Evolutionary conservation across 805 yeast species (phyloP), one percentile per base, ranked within the genome.

Genomic region (Hanseniaspora taiwanica): DNA sequence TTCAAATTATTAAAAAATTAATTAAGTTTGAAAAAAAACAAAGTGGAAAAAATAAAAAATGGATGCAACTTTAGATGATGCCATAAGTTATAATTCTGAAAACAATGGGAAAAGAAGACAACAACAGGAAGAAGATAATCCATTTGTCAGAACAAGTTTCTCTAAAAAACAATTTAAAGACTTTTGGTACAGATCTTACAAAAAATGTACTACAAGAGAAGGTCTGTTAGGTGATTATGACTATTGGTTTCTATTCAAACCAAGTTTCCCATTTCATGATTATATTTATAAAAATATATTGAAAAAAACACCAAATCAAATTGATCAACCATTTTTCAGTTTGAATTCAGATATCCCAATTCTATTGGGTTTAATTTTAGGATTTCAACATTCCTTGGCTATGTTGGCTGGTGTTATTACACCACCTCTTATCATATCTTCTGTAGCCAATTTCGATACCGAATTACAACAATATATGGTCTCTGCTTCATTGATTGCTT

Each of bases 331-430:
- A 0, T 86, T 86, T 60, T 87, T 85, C 51, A 85, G 91, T 4
- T 60, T 86, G 38, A 66, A 85, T 55, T 74, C 78, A 35, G 83
- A 77, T 1, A 77, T 87, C 74, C 96, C 96, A 1, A 48, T 85
- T 14, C 49, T 81, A 6, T 64, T 86, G 43, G 94, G 93, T 1
- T 57, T 81, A 42, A 42, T 86, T 9, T 69, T 87, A 24, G 96
- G 96, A 14, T 68, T 86, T 46, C 96, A 86, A 63, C 96, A 86
- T 55, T 64, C 94, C 1, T 59, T 86, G 47, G 76, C 96, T 20
- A 86, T 87, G 95, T 63, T 86, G 62, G 96, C 95, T 13, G 96
- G 96, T 52, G 73, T 86, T 38, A 80, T 81, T 27, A 66, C 91
- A 6, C 94, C 96, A 7, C 89, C 94, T 2, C 62, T 86, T 40